Evolutionary conservation across 2,329 filamentous ascomycete genomes (phyloP).

Genomic region (Furcasterigmium sp.): DNA sequence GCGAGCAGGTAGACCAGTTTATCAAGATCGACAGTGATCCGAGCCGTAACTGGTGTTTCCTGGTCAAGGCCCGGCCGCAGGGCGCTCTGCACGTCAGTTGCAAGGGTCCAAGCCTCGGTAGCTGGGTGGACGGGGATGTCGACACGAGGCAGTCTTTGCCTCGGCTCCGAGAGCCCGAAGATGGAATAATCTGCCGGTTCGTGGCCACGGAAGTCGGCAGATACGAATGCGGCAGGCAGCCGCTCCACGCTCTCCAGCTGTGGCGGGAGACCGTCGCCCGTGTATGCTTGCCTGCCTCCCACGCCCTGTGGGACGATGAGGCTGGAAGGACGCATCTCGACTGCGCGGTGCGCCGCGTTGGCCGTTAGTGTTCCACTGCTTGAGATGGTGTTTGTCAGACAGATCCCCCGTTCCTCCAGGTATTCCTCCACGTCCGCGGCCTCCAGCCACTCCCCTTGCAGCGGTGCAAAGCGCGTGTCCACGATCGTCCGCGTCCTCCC

Average conservation of each 20-base stretch:
- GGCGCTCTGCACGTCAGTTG: neutral
- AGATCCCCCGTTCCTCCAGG: neutral
- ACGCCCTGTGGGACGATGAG: no score
- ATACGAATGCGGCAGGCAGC: neutral
- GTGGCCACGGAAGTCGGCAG: neutral
- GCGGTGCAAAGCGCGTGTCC: neutral
- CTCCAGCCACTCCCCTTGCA: neutral
- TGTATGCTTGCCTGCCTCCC: no score
- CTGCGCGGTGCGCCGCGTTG: no score
- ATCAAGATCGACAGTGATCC: neutral
- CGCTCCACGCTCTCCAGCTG: neutral
- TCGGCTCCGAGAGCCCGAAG: neutral
- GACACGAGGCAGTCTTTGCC: no score
- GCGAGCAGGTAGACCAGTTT: neutral
- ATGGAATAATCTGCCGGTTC: neutral
- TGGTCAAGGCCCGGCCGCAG: neutral
- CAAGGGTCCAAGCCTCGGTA: neutral
- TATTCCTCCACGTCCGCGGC: conserved; percentile 2
- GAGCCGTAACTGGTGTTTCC: neutral
- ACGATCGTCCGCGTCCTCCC: neutral
- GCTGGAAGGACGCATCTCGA: no score
- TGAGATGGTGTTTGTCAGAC: neutral
- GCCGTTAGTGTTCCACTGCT: neutral
- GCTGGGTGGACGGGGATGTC: neutral
- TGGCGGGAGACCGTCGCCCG: no score